Evolutionary conservation across 176 grass and related monocot species (phyloP).

Genomic region (Tillandsia fasciculata): DNA sequence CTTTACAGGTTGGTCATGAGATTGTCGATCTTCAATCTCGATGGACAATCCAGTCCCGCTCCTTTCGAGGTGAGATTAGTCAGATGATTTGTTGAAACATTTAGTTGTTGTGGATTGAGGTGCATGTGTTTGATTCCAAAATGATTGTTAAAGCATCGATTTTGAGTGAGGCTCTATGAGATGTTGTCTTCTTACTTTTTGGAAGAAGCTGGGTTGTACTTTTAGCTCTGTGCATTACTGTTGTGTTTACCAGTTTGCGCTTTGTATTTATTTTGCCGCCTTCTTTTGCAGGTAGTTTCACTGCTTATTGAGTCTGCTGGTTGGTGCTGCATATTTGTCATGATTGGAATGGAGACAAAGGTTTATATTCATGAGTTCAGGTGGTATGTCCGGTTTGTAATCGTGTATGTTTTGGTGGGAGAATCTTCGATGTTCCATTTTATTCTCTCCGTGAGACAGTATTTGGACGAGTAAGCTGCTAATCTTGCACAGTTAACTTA

Average conservation of each 20-base stretch:
- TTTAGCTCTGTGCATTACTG: not conserved
- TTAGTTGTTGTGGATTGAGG: not conserved
- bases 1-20: constrained; percentile 59
- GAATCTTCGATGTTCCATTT: constrained; percentile 78
- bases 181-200: no score
- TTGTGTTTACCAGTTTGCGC: not conserved
- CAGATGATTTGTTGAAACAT: not conserved
- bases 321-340: constrained; percentile 75
- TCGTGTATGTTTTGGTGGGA: constrained; percentile 78
- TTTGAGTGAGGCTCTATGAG: no score
- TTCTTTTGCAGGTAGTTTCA: constrained; percentile 55
- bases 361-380: constrained; percentile 82
- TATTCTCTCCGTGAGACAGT: constrained; percentile 57
- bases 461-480: constrained; percentile 29
- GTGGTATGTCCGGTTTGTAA: constrained; percentile 88
- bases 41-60: constrained; percentile 55
- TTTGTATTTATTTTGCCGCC: not conserved
- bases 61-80: constrained; percentile 71
- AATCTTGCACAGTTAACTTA: not conserved
- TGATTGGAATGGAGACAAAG: constrained; percentile 72
- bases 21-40: constrained; percentile 64
- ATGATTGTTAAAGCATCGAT: not conserved
- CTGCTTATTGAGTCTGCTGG: constrained; percentile 48
- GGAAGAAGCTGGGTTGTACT: no score
- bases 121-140: not conserved